phyloP scores from a whole-genome alignment of 2,329 filamentous ascomycete species.

The Raffaelea deltoideospora region DNA sequence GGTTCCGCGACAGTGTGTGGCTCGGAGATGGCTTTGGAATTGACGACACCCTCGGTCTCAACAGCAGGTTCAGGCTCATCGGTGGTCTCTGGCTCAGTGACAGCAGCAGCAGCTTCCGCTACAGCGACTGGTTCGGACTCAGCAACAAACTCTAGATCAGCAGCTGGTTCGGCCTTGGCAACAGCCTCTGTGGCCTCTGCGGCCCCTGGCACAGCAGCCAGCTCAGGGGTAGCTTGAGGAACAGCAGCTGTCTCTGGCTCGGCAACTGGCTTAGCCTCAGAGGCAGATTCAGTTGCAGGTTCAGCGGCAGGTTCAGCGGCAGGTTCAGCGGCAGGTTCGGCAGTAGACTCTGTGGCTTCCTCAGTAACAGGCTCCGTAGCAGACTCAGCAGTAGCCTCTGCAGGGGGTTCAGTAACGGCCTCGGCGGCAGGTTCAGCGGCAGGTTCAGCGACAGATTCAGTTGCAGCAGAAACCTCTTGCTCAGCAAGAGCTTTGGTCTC shows the following conservation, averaged over 20 bases:
- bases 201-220: not conserved
- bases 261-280: not conserved
- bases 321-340: not conserved
- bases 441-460: conserved; percentile 1
- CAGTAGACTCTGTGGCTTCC: not conserved
- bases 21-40: not conserved
- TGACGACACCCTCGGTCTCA: too few species aligned
- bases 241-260: not conserved
- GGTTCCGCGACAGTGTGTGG: too few species aligned
- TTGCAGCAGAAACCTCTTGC: not conserved
- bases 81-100: not conserved
- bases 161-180: not conserved
- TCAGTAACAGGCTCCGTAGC: conserved; percentile 1
- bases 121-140: not conserved
- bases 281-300: not conserved
- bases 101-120: not conserved
- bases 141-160: not conserved
- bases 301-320: not conserved
- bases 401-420: conserved; percentile 3
- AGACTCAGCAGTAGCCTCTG: not conserved
- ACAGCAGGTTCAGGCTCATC: not conserved
- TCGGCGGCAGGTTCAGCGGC: conserved; percentile 3
- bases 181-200: not conserved
- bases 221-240: too few species aligned
- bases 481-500: not conserved